Evolutionary conservation across 768 basidiomycete species (phyloP).

Genomic region (Tulasnella sp.): DNA sequence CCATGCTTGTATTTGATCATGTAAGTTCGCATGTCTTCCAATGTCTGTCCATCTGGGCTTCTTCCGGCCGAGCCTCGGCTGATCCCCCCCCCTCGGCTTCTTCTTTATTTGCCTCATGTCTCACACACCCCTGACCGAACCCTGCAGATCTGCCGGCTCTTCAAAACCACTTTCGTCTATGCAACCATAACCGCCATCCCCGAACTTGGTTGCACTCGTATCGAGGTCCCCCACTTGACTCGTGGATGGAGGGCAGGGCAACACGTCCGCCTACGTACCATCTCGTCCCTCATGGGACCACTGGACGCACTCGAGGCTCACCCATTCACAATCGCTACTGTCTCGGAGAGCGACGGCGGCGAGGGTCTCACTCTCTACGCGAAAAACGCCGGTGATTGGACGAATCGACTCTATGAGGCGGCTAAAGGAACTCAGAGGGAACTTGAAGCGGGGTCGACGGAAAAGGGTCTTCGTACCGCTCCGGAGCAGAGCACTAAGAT

Average conservation of each 20-base stretch:
- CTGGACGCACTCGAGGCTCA: conserved; percentile 46
- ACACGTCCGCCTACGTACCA: conserved; percentile 43
- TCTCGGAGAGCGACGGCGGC: conserved; percentile 30
- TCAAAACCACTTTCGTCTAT: conserved; percentile 54
- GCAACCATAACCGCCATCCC: conserved; percentile 59
- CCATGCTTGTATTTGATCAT: conserved; percentile 49
- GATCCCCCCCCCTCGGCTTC: not conserved
- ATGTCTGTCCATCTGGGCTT: not conserved
- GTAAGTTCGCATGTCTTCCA: not conserved
- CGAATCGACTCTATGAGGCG: conserved; percentile 29
- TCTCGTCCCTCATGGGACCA: conserved; percentile 14
- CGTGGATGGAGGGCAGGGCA: conserved; percentile 40
- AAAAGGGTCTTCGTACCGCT: conserved; percentile 21
- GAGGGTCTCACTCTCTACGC: conserved; percentile 15
- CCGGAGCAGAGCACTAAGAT: conserved; percentile 26
- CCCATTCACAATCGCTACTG: conserved; percentile 75
- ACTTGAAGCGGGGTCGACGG: conserved; percentile 44
- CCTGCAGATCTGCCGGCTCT: conserved; percentile 33
- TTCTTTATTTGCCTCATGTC: not conserved
- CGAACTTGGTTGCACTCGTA: conserved; percentile 44
- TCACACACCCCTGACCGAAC: not conserved
- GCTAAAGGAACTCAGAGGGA: conserved; percentile 33
- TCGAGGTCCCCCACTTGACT: conserved; percentile 16
- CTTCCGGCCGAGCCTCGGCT: not conserved
- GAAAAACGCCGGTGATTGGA: conserved; percentile 21